A percentile compares a stretch with the other conserved stretches of the same genome.
Evolutionary conservation across 345 rosid genomes (phyloP).

Genomic region (Hypericum androsaemum): DNA sequence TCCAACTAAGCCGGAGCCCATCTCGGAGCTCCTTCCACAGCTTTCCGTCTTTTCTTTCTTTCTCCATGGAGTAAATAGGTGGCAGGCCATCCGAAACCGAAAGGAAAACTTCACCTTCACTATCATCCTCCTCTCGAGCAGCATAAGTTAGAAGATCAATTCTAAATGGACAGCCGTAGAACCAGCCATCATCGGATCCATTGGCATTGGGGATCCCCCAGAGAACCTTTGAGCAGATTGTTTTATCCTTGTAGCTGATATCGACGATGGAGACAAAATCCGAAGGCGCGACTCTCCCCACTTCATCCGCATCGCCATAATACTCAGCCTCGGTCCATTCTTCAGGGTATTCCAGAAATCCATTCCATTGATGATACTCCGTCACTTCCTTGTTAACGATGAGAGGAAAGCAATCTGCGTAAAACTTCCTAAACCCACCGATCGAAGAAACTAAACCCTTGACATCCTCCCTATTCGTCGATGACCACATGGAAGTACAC

Average conservation of each 20-base stretch:
- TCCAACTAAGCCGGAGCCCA: slow-evolving; percentile 66
- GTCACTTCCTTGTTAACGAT: slow-evolving; percentile 59
- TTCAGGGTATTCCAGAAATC: slow-evolving; percentile 46
- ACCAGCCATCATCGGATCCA: slow-evolving; percentile 59
- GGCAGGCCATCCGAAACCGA: slow-evolving; percentile 60
- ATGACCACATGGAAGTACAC: slow-evolving; percentile 70
- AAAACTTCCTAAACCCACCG: slow-evolving; percentile 70
- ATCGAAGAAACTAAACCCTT: slow-evolving; percentile 40
- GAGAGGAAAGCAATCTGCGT: slow-evolving; percentile 66
- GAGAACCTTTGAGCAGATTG: slow-evolving; percentile 54
- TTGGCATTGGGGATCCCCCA: slow-evolving; percentile 69
- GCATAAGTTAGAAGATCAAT: slow-evolving; percentile 48
- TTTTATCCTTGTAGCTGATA: slow-evolving; percentile 48
- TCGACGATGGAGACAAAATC: slow-evolving; percentile 67
- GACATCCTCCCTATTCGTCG: slow-evolving; percentile 57
- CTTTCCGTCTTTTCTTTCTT: slow-evolving; percentile 64
- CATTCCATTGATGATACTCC: slow-evolving; percentile 46
- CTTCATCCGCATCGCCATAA: slow-evolving; percentile 48
- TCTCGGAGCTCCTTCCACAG: slow-evolving; percentile 64
- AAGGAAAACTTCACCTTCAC: slow-evolving; percentile 40
- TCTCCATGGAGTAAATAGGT: slow-evolving; percentile 50
- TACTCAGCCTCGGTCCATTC: slow-evolving; percentile 73
- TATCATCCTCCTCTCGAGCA: slow-evolving; percentile 36
- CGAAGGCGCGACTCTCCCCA: slow-evolving; percentile 37
- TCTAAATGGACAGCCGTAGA: slow-evolving; percentile 60